A percentile compares a stretch with the other conserved stretches of the same genome.
Conservation (phyloP, 352 stramenopile species). For the Aphanomyces euteiches region DNA sequence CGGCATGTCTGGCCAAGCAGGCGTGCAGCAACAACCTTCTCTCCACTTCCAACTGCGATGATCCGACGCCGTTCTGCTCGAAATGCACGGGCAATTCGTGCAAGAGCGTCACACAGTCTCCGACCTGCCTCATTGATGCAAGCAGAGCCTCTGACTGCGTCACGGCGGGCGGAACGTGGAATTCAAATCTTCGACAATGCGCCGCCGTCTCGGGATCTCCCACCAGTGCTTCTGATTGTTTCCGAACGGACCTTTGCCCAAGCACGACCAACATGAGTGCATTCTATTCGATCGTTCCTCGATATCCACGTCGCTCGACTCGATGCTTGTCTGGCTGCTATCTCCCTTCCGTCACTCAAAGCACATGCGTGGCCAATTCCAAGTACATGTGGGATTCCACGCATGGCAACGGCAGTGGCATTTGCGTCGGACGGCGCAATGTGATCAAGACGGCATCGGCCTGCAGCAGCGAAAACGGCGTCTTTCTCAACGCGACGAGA, state of each 20-base stretch:
- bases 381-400: slow-evolving; percentile 14
- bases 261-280: neutral
- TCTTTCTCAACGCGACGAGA: neutral
- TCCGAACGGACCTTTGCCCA: slow-evolving; percentile 18
- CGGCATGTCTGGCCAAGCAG: slow-evolving; percentile 12
- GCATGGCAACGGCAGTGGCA: slow-evolving; percentile 12
- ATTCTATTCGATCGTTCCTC: slow-evolving; percentile 11
- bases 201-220: neutral
- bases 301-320: slow-evolving; percentile 3
- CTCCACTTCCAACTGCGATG: neutral
- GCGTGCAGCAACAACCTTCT: slow-evolving; percentile 11
- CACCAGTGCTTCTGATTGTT: slow-evolving; percentile 4
- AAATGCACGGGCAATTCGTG: slow-evolving; percentile 14
- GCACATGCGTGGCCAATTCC: slow-evolving; percentile 2
- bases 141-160: neutral
- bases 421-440: slow-evolving; percentile 14
- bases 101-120: neutral
- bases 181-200: neutral
- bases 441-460: neutral
- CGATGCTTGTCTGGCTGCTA: slow-evolving; percentile 11
- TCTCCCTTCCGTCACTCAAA: neutral
- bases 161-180: slow-evolving; percentile 4
- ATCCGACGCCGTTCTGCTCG: slow-evolving; percentile 23
- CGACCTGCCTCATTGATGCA: slow-evolving; percentile 1
- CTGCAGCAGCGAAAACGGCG: neutral